Base-by-base conservation (phyloP, 805 yeast genomes). In the Saccharomyces paradoxus region DNA sequence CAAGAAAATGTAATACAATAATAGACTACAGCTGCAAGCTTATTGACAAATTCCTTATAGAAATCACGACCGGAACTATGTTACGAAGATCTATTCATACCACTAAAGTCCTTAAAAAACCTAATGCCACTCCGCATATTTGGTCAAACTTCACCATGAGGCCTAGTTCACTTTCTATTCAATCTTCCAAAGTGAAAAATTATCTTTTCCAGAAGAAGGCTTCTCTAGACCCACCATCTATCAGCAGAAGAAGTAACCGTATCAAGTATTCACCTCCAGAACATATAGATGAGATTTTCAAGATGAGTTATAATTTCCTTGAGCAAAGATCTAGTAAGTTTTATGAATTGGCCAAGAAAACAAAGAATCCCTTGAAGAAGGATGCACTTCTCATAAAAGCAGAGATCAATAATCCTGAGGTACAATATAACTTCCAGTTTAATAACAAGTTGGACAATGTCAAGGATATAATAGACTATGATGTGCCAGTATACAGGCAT, bases 361-460 rank as follows among this genome's bases (percentile, higher is more conserved):
- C 60, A 7, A 55, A 59, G 14, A 64, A 67, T 21, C 61, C 57
- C 26, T 60, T 65, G 21, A 60, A 64, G 41, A 68, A 63, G 53
- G 60, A 61, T 24, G 56, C 69, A 54, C 68, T 82, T 27, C 67
- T 75, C 30, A 76, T 81, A 8, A 74, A 79, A 54, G 89, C 96
- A 0, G 96, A 92, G 69, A 64, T 77, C 49, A 69, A 77, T 66
- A 89, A 91, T 68, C 98, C 98, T 14, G 96, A 89, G 70, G 96
- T 89, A 12, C 74, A 81, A 54, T 89, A 80, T 74, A 88, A 86
- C 69, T 76, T 80, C 46, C 74, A 74, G 46, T 82, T 68, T 66
- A 63, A 71, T 48, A 72, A 72, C 29, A 73, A 72, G 52, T 30
- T 69, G 28, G 67, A 72, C 24, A 74, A 74, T 57, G 60, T 72